These are phyloP conservation scores for Coleophoma crateriformis DNA, from an alignment of 2,329 filamentous ascomycete species.

Conservation along the genomic window DNA sequence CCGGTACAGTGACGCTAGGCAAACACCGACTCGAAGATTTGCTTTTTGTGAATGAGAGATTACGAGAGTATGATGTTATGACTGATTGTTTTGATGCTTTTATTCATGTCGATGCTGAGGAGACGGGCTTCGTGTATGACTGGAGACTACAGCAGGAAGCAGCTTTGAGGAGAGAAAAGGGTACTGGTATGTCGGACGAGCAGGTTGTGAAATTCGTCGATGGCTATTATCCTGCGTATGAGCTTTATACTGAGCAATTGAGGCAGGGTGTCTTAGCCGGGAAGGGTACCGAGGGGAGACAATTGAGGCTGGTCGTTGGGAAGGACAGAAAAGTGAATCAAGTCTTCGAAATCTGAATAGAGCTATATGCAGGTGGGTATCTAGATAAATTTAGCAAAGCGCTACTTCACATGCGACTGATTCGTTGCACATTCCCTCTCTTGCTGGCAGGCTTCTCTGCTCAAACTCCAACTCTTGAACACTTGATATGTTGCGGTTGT, in stretches of 20 bases:
- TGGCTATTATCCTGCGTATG: conserved; percentile 50
- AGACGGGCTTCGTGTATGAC: conserved; percentile 57
- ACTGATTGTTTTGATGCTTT: conserved; percentile 56
- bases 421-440: no score
- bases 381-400: neutral
- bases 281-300: conserved; percentile 31
- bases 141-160: conserved; percentile 65
- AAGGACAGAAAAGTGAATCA: conserved; percentile 36
- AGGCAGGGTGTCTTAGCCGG: conserved; percentile 40
- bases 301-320: conserved; percentile 44
- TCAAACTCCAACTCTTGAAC: no score
- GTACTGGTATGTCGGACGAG: conserved; percentile 59
- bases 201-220: conserved; percentile 62
- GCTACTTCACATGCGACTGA: no score
- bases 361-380: conserved; percentile 15
- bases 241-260: conserved; percentile 44
- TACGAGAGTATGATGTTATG: conserved; percentile 53
- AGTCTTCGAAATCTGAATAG: conserved; percentile 23
- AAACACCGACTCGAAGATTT: conserved; percentile 50
- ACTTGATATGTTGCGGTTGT: no score
- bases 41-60: conserved; percentile 50
- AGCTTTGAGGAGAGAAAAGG: conserved; percentile 48
- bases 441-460: no score
- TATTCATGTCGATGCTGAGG: conserved; percentile 58
- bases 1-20: conserved; percentile 38